These are phyloP conservation scores for Nemania sp. DNA, from an alignment of 2,329 filamentous ascomycete species.

Conservation along the genomic window DNA sequence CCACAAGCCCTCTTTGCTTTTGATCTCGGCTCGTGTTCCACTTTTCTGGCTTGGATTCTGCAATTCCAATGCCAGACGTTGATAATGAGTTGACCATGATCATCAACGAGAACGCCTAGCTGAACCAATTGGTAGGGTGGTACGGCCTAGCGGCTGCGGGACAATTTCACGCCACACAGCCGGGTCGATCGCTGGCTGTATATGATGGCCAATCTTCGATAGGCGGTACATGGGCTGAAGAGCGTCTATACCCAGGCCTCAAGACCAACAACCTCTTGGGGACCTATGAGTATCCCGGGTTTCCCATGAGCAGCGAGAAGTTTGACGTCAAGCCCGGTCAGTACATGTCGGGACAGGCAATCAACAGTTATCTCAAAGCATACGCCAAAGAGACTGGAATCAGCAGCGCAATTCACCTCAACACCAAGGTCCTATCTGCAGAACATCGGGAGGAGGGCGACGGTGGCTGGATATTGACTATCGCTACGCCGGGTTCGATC, in stretches of 20 bases:
- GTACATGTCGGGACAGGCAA: slow-evolving; percentile 60
- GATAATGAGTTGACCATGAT: background rate
- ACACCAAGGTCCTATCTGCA: slow-evolving; percentile 54
- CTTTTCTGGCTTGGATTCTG: background rate
- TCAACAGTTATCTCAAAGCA: slow-evolving; percentile 60
- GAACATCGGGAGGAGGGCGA: slow-evolving; percentile 49
- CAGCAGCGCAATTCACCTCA: slow-evolving; percentile 50
- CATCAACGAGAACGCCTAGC: background rate
- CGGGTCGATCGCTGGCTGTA: slow-evolving; percentile 57
- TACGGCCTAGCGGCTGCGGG: slow-evolving; percentile 64
- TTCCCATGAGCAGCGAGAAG: slow-evolving; percentile 64
- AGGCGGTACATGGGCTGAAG: slow-evolving; percentile 71
- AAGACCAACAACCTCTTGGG: slow-evolving; percentile 76
- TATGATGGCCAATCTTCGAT: slow-evolving; percentile 60
- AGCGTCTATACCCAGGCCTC: slow-evolving; percentile 69
- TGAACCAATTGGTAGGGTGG: slow-evolving; percentile 43
- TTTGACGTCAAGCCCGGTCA: slow-evolving; percentile 52
- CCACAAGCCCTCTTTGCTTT: slow-evolving; percentile 11
- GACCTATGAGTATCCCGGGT: slow-evolving; percentile 74
- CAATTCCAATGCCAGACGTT: background rate
- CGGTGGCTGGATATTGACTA: slow-evolving; percentile 41
- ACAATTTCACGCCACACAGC: slow-evolving; percentile 62
- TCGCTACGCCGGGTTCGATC: slow-evolving; percentile 5
- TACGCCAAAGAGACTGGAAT: slow-evolving; percentile 59
- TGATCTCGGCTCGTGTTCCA: background rate